Base-by-base conservation (phyloP, 192 early-diverging fungal genomes). In the Umbelopsis vinacea region DNA sequence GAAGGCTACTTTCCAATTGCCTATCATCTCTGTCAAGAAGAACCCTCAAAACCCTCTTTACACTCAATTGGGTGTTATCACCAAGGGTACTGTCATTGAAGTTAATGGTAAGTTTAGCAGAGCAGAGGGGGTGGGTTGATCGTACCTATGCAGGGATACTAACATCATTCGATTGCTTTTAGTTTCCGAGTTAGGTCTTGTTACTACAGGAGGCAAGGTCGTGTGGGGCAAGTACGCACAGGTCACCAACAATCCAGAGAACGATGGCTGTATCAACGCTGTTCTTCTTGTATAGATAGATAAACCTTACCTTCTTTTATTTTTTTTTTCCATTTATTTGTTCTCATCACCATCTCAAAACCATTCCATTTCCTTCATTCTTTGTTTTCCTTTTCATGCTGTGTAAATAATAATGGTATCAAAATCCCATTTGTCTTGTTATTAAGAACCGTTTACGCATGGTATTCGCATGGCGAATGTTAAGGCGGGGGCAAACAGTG, bases 21-120 rank as follows among this genome's bases (percentile, higher is more conserved):
- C 96, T 14, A 98, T 99, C 52, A 90, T 99, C 67, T 92, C 93
- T 69, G 96, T 99, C 66, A 99, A 99, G 82, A 99, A 99, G 93
- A 99, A 98, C 85, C 97, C 96, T 55, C 92, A 91, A 82, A 91
- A 89, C 71, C 96, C 96, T 29, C 87, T 97, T 81, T 98, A 96
- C 85, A 98, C 97, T 10, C 93, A 95, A 81, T 83, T 99, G 22
- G 96, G 97, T 72, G 97, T 99, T 22, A 90, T 99, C 57, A 99
- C 97, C 68, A 99, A 98, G 86, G 97, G 97, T 77, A 98, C 96
- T 6, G 89, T 99, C 33, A 90, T 99, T 54, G 97, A 99, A 81
- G 94, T 89, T 38, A 81, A 83, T 50, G 71, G 46, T 57, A 76
- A 63, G 57, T 63, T 37, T 63, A 63, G 57, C 33, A 37, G 6